These are phyloP conservation scores for Saccharomycopsis olivae DNA, from an alignment of 805 yeast species.

Conservation along the genomic window DNA sequence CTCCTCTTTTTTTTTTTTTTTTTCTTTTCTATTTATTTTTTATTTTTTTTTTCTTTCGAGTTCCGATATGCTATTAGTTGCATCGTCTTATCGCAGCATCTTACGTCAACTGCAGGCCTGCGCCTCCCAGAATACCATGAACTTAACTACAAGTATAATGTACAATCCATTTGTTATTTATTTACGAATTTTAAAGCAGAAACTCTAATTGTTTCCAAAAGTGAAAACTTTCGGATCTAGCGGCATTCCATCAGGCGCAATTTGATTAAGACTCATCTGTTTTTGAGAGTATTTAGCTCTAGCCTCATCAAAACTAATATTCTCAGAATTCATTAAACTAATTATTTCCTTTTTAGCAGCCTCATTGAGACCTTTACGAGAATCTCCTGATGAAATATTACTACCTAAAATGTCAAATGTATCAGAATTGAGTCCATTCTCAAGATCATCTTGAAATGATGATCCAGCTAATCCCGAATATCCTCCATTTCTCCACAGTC, in stretches of 20 bases:
- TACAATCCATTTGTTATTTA: too few species aligned
- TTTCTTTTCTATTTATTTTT: too few species aligned
- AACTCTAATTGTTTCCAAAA: constrained; percentile 21
- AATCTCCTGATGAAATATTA: constrained; percentile 35
- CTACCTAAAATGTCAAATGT: constrained; percentile 42
- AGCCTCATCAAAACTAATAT: constrained; percentile 59
- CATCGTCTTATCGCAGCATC: too few species aligned
- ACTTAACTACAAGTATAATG: too few species aligned
- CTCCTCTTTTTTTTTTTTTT: too few species aligned
- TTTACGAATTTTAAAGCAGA: too few species aligned
- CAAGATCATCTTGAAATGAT: constrained; percentile 36
- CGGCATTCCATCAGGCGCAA: constrained; percentile 60
- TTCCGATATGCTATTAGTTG: too few species aligned
- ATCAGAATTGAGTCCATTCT: constrained; percentile 47
- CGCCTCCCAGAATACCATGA: too few species aligned
- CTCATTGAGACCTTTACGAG: constrained; percentile 52
- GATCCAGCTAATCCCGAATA: background rate
- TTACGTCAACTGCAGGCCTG: too few species aligned
- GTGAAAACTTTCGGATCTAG: constrained; percentile 55
- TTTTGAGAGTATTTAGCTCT: constrained; percentile 37
- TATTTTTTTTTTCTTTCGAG: too few species aligned
- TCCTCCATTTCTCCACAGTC: background rate
- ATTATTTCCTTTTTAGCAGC: constrained; percentile 40
- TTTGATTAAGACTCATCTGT: constrained; percentile 38
- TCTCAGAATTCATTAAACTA: constrained; percentile 38